phyloP scores from a whole-genome alignment of 2,329 filamentous ascomycete species.

The Hortaea sp. region DNA sequence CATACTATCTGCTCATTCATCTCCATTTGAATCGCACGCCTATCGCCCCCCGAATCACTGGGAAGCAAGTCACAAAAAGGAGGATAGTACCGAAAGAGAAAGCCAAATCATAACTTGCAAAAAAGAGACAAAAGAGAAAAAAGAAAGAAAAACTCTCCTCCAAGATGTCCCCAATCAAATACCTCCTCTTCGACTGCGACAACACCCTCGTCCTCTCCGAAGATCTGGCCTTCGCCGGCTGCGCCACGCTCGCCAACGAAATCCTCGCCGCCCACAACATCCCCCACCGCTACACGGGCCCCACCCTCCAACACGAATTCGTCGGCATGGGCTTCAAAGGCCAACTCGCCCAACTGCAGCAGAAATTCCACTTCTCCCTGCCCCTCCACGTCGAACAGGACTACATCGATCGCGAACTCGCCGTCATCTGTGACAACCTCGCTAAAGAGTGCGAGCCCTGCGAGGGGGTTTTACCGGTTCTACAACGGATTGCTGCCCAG shows the following conservation, averaged over 20 bases:
- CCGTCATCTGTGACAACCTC: constrained; percentile 73
- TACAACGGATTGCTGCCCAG: constrained; percentile 47
- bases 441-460: constrained; percentile 24
- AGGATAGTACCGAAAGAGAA: too few relatives aligned
- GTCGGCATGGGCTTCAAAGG: constrained; percentile 91
- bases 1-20: too few relatives aligned
- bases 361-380: constrained; percentile 66
- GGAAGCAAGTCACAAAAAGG: too few relatives aligned
- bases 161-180: constrained; percentile 20
- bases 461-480: constrained; percentile 50
- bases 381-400: constrained; percentile 55
- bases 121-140: too few relatives aligned
- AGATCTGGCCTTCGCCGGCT: constrained; percentile 82
- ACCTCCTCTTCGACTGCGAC: constrained; percentile 52
- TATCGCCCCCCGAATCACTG: too few relatives aligned
- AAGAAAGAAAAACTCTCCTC: neutral
- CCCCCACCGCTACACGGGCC: constrained; percentile 62
- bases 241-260: constrained; percentile 78
- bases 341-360: constrained; percentile 70
- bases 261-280: constrained; percentile 61
- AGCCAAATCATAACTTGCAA: too few relatives aligned
- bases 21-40: too few relatives aligned
- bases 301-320: constrained; percentile 71
- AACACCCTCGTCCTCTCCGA: constrained; percentile 92
- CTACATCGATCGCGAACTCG: constrained; percentile 70